phyloP scores from a whole-genome alignment of 805 yeast species.

The Trichomonascus vanleenenianus region DNA sequence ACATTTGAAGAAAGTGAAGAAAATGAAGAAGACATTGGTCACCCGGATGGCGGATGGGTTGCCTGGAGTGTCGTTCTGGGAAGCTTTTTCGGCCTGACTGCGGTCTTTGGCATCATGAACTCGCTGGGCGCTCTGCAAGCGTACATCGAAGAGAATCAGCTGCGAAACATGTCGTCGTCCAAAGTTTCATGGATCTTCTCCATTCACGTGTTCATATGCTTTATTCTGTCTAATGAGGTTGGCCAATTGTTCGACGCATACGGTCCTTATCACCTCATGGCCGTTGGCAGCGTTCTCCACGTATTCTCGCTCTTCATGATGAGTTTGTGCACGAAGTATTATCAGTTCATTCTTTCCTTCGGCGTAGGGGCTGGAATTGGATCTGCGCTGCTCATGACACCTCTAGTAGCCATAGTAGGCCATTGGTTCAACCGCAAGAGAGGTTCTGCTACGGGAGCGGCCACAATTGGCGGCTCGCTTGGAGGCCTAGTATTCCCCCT shows the following conservation, averaged over 20 bases:
- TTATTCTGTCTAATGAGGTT: slow-evolving; percentile 40
- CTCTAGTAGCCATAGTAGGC: slow-evolving; percentile 51
- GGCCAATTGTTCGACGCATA: slow-evolving; percentile 58
- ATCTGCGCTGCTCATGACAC: slow-evolving; percentile 52
- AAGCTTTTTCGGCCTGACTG: slow-evolving; percentile 46
- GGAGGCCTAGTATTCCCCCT: slow-evolving; percentile 53
- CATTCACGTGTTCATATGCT: slow-evolving; percentile 42
- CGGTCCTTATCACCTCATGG: slow-evolving; percentile 40
- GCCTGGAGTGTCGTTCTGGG: slow-evolving; percentile 56
- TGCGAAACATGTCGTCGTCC: slow-evolving; percentile 38
- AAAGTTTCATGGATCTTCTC: slow-evolving; percentile 61
- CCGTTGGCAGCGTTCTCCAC: slow-evolving; percentile 38
- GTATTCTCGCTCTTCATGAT: slow-evolving; percentile 50
- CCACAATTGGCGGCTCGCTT: slow-evolving; percentile 47
- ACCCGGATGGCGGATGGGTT: slow-evolving; percentile 48
- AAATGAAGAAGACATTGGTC: slow-evolving; percentile 4
- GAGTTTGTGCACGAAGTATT: slow-evolving; percentile 44
- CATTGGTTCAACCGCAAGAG: slow-evolving; percentile 59
- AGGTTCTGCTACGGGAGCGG: slow-evolving; percentile 47
- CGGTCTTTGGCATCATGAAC: slow-evolving; percentile 50
- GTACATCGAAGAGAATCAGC: slow-evolving; percentile 48
- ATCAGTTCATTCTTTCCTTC: slow-evolving; percentile 56
- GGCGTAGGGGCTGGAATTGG: slow-evolving; percentile 52
- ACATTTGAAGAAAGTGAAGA: too few relatives aligned
- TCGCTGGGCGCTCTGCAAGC: slow-evolving; percentile 57